Base-by-base conservation (phyloP, 495 filamentous ascomycete species). In the Aspergillus kassunensis region DNA sequence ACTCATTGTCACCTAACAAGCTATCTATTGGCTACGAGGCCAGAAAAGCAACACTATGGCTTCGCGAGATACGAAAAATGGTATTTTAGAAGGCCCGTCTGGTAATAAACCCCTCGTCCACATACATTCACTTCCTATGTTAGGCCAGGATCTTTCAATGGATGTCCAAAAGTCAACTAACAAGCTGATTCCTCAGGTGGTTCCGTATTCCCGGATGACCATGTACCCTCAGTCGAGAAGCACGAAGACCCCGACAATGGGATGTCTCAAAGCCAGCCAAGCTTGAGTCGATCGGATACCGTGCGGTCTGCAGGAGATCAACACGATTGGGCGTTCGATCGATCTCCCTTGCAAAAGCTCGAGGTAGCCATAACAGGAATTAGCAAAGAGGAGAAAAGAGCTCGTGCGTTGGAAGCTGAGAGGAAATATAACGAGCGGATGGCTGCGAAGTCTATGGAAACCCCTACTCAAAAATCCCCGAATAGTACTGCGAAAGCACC, bases 261-360 rank as follows among this genome's bases (percentile, higher is more conserved):
- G 29, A 40, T 34, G 37, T 30, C 45, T 11, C 53, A 51, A 13
- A 57, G 39, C 40, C 51, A 65, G 16, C 44, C 61, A 6, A 57
- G 60, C 6, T 53, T 61, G 11, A 64, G 56, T 51, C 64, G 71
- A 19, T 71, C 70, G 9, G 70, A 67, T 42, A 75, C 71, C 1
- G 56, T 61, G 20, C 69, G 64, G 19, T 71, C 74, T 21, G 59
- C 66, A n/a, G 55, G 58, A 13, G 64, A 62, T 6, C 54, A 66
- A 35, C 65, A 52, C 34, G 73, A 75, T 35, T 88, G 83, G 71
- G 87, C 90, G 46, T 78, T 82, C 19, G 86, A 91, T 61, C 82
- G 88, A 44, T 96, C 91, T 42, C 93, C 93, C 27, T 72, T 98
- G 19, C 93, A 97, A 65, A 91, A 84, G 66, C 81, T 98, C 46